Base-by-base conservation (phyloP, 768 basidiomycete genomes). In the Leccinum disarticulatum region DNA sequence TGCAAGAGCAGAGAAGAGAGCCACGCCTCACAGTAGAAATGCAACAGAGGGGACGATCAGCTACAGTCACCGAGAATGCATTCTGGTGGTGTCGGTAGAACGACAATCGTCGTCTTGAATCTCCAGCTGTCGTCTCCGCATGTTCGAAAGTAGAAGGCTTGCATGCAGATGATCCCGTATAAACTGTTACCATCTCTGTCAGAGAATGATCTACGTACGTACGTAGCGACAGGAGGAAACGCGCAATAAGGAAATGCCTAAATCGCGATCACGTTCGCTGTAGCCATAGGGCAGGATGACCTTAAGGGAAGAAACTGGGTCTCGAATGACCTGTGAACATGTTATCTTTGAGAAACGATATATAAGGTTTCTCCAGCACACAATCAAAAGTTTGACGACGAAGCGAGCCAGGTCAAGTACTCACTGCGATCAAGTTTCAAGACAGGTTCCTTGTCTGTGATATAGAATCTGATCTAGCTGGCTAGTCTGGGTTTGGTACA, bases 101-200 rank as follows among this genome's bases (percentile, higher is more conserved):
- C 28, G 53, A 58, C 69, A n/a, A 72, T 68, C 48, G 55, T 65
- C 47, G 55, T 4, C 41, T 70, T 72, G 27, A 71, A 65, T 28
- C 59, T 55, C 51, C 49, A 19, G 13, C 27, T 6, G 28, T 71
- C 70, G 2, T 52, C 47, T 4, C 56, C 58, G 54, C 72, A 71
- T 1, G 64, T 71, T 13, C 55, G 63, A 31, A 68, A 72, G 57
- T 71, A 71, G 19, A 65, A 67, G 7, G 68, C 61, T 30, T 71
- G 70, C 47, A 62, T 59, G 58, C 68, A 71, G 8, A 71, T 72
- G 3, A 68, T 54, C 14, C 71, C 71, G 25, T 73, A 72, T 3
- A 73, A 53, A n/a, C 71, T 72, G 36, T 36, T 10, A n/a, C 4
- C 47, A 19, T 43, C 25, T 25, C 3, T 17, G 7, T 43, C 17